Evolutionary conservation across 2,329 filamentous ascomycete genomes (phyloP), one percentile per base, ranked within the genome.

Genomic region (Ophiostoma perfectum): DNA sequence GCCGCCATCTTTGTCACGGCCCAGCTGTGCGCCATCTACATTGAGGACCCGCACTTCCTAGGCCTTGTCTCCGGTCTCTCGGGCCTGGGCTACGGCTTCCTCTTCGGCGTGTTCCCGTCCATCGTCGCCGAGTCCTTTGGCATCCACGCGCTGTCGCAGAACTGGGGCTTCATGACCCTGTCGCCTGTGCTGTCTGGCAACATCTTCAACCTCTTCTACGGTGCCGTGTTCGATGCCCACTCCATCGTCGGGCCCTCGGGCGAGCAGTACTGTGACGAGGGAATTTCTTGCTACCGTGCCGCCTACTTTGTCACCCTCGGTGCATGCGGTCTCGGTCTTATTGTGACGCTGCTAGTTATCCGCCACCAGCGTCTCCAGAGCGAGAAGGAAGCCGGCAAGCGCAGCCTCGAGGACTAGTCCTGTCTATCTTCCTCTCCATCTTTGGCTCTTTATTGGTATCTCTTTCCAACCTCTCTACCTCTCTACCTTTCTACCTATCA

Each of bases 141-240:
- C 7, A 90, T 97, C 39, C 85, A 89, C 70, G 94, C 93, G 1
- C 82, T 99, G 64, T 93, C 90, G 68, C 92, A 97, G 76, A 99
- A 98, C 75, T 99, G 95, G 94, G 95, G 95, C 14, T 90, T 90
- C 74, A 96, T 99, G 88, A 97, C 92, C 0, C 81, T 97, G 64
- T 90, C 92, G 2, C 93, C 94, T 0, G 92, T 97, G 2, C 78
- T 97, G 41, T 93, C 89, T 8, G 93, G 92, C 65, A 96, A 98
- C 74, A 78, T 97, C 36, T 98, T 96, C 83, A 99, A 98, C 76
- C 80, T 97, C 1, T 87, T 95, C 69, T 99, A 98, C 76, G 95
- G 95, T 65, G 80, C 78, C 16, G 88, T 97, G 0, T 96, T 92
- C 73, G 95, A 99, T 76, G 80, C 81, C 8, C 93, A 97, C 77